Conservation (phyloP, 2,329 filamentous ascomycete genomes). For the Fusarium sp. region DNA sequence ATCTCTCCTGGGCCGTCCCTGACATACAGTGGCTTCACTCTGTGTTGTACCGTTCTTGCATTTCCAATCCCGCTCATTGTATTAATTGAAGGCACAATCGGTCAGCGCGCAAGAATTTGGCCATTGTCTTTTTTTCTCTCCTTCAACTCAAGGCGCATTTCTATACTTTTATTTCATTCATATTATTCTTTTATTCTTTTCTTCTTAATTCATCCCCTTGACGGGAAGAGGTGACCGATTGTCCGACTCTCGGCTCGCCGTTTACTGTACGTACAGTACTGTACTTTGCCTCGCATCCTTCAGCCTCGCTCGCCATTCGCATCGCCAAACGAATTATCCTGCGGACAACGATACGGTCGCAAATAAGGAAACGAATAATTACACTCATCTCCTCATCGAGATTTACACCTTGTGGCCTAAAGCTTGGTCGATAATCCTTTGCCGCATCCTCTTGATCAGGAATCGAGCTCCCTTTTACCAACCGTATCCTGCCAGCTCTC, state of each 20-base stretch:
- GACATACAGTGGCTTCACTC: slow-evolving; percentile 33
- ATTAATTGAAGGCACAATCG: slow-evolving; percentile 14
- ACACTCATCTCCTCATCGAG: background rate
- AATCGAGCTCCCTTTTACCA: slow-evolving; percentile 15
- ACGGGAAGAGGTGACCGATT: slow-evolving; percentile 17
- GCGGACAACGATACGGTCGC: slow-evolving; percentile 2
- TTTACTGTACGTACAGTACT: slow-evolving; percentile 2
- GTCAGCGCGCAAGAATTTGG: background rate
- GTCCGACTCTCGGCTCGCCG: slow-evolving; percentile 35
- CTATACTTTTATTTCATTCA: background rate
- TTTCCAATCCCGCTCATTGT: slow-evolving; percentile 30
- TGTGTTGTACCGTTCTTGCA: slow-evolving; percentile 10
- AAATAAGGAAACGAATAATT: slow-evolving; percentile 4
- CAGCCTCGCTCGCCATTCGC: slow-evolving; percentile 32
- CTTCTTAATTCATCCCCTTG: slow-evolving; percentile 4
- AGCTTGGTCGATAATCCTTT: background rate
- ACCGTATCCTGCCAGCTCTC: slow-evolving; percentile 6
- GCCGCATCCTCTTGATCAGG: slow-evolving; percentile 5
- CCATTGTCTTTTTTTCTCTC: background rate
- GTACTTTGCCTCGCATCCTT: slow-evolving; percentile 26
- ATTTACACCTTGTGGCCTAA: background rate
- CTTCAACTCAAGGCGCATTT: background rate
- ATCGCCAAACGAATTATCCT: slow-evolving; percentile 18
- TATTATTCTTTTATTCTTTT: background rate
- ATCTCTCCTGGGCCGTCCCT: slow-evolving; percentile 39